Percentiles rank a stretch among this genome's conserved stretches.
phyloP scores from a whole-genome alignment of 2,329 filamentous ascomycete species.

The Knufia fluminis region DNA sequence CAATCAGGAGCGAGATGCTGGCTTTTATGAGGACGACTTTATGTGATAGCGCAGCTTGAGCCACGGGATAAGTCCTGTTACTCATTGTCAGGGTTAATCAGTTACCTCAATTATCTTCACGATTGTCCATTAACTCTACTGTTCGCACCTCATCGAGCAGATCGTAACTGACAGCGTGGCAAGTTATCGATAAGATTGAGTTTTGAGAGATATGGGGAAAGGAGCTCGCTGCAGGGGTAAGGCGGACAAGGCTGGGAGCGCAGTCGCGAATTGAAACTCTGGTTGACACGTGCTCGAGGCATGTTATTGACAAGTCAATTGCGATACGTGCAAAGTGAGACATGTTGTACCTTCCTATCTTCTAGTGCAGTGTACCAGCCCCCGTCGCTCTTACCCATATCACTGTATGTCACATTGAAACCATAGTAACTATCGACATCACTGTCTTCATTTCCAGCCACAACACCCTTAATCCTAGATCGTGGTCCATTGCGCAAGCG shows the following conservation, averaged over 20 bases:
- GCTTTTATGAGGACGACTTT: slow-evolving; percentile 80
- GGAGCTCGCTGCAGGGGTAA: neutral
- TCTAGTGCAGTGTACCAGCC: too few relatives aligned
- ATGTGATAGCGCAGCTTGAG: slow-evolving; percentile 55
- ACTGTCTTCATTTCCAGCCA: neutral
- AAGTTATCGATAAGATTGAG: neutral
- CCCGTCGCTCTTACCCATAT: too few relatives aligned
- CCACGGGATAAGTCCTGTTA: too few relatives aligned
- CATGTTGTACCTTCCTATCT: neutral
- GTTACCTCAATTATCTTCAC: too few relatives aligned
- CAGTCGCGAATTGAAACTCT: neutral
- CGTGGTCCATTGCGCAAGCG: too few relatives aligned
- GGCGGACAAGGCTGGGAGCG: neutral
- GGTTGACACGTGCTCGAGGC: slow-evolving; percentile 2
- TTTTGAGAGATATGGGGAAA: neutral
- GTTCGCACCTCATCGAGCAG: too few relatives aligned
- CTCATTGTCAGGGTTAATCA: too few relatives aligned
- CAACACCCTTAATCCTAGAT: neutral
- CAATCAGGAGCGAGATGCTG: slow-evolving; percentile 72
- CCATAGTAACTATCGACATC: too few relatives aligned
- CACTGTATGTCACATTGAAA: too few relatives aligned
- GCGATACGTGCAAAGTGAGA: neutral
- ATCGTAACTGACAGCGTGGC: too few relatives aligned
- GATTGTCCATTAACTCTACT: too few relatives aligned
- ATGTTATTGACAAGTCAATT: neutral